Evolutionary conservation across 2,329 filamentous ascomycete species (phyloP).

Genomic region (Botrytis porri): DNA sequence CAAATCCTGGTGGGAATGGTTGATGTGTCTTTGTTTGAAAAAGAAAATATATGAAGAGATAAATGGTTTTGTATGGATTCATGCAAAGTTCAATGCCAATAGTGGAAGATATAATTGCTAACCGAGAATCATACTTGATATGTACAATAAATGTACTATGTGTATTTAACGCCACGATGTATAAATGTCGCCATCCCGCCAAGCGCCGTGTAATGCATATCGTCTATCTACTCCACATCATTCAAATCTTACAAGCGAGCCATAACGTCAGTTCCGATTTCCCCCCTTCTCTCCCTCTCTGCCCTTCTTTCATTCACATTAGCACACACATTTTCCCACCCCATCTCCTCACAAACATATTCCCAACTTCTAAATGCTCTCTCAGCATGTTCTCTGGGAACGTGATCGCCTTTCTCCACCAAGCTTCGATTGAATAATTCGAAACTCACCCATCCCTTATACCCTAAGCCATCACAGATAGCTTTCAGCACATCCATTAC

Average conservation of each 20-base stretch:
- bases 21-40: neutral
- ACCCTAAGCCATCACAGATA: conserved; percentile 54
- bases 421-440: conserved; percentile 50
- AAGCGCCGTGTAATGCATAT: conserved; percentile 1
- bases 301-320: neutral
- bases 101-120: neutral
- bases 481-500: conserved; percentile 51
- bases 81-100: neutral
- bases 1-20: conserved; percentile 5
- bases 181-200: neutral
- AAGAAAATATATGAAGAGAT: neutral
- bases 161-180: neutral
- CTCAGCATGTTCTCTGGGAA: conserved; percentile 51
- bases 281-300: neutral
- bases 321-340: conserved; percentile 6
- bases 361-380: conserved; percentile 51
- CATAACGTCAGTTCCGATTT: conserved; percentile 2
- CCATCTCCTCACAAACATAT: conserved; percentile 12
- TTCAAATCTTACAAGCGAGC: conserved; percentile 1
- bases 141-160: neutral
- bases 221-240: neutral
- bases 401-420: conserved; percentile 42
- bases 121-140: neutral
- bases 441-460: conserved; percentile 56
- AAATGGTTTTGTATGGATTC: neutral